Evolutionary conservation across 1,139 yeast genomes (phyloP).

Genomic region (Kluyveromyces sp.): DNA sequence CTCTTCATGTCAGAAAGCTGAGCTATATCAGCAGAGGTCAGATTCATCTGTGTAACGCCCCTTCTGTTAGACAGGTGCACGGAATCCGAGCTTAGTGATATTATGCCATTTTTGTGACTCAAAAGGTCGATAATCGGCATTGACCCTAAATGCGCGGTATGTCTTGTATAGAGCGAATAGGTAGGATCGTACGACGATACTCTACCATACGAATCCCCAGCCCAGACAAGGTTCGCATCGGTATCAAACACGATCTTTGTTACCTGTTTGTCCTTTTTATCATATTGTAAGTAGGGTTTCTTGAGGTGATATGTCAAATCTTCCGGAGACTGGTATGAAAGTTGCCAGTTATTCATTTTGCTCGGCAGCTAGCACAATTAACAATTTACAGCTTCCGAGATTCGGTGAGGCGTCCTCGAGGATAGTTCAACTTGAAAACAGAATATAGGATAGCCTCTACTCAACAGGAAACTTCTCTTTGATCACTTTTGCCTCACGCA

Average conservation of each 20-base stretch:
- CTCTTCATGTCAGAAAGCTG: slow-evolving; percentile 35
- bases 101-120: slow-evolving; percentile 50
- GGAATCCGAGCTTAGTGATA: slow-evolving; percentile 48
- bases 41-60: slow-evolving; percentile 43
- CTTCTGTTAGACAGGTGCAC: slow-evolving; percentile 51
- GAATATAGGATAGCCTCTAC: no score
- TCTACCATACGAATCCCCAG: slow-evolving; percentile 59
- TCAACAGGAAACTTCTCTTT: no score
- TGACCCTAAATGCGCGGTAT: slow-evolving; percentile 39
- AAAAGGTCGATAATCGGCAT: slow-evolving; percentile 44
- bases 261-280: slow-evolving; percentile 26
- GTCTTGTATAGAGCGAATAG: slow-evolving; percentile 39
- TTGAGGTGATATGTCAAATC: slow-evolving; percentile 28
- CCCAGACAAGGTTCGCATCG: slow-evolving; percentile 71
- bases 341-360: slow-evolving; percentile 33
- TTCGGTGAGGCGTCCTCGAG: no score
- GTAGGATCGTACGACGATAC: slow-evolving; percentile 39
- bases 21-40: slow-evolving; percentile 33
- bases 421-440: no score
- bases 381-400: no score
- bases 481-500: no score
- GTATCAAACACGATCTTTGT: slow-evolving; percentile 51
- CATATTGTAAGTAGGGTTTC: slow-evolving; percentile 29
- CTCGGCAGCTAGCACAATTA: no score
- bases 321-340: slow-evolving; percentile 26